phyloP scores from a whole-genome alignment of 2,329 filamentous ascomycete species.

The Epichloe coenophiala region DNA sequence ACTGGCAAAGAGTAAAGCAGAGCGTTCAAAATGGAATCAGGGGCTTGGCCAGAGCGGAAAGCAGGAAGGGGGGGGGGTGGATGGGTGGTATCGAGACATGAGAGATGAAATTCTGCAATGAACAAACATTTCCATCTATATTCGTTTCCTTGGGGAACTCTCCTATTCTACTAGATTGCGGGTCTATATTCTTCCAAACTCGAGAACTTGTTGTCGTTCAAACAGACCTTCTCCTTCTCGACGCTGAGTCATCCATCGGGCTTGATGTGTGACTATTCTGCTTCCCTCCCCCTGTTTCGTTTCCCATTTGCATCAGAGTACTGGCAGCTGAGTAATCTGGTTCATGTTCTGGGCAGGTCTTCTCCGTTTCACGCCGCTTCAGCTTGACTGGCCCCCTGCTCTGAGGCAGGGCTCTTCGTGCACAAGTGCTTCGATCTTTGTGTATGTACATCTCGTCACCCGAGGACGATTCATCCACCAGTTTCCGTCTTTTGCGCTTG shows the following conservation, averaged over 20 bases:
- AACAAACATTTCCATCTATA: no score
- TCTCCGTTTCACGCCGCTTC: background rate
- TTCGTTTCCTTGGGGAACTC: no score
- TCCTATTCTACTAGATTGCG: no score
- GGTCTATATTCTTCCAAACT: no score
- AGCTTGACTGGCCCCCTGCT: background rate
- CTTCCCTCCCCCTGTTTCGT: background rate
- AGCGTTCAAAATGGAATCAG: background rate
- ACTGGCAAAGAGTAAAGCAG: slow-evolving; percentile 15
- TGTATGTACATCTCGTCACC: background rate
- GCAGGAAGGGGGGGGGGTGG: background rate
- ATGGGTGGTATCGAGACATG: background rate
- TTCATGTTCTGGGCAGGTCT: background rate
- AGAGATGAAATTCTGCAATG: no score
- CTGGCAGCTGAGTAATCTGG: background rate
- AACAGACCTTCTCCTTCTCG: background rate
- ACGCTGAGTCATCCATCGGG: background rate
- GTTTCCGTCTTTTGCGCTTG: background rate
- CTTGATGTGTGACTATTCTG: background rate
- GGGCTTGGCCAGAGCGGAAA: background rate
- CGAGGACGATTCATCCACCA: background rate
- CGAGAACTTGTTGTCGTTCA: background rate
- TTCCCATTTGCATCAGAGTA: background rate
- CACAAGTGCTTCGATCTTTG: background rate
- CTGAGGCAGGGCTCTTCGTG: background rate